Evolutionary conservation across 2,329 filamentous ascomycete species (phyloP).

Genomic region (Rhynchosporium agropyri): DNA sequence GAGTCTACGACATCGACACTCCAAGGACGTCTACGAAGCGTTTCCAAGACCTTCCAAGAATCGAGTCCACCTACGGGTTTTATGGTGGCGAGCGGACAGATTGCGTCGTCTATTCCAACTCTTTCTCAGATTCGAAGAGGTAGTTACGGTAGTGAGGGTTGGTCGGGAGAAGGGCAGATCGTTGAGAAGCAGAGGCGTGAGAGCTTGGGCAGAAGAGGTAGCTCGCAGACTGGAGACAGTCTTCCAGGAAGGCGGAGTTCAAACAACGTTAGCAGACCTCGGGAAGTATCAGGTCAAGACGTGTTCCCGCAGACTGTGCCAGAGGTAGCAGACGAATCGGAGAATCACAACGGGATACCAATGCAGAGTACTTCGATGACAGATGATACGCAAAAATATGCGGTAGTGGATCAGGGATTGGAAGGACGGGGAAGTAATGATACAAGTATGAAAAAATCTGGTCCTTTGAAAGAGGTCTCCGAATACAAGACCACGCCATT

Average conservation of each 20-base stretch:
- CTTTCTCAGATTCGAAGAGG: constrained; percentile 40
- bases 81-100: constrained; percentile 50
- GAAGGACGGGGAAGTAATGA: constrained; percentile 33
- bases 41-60: constrained; percentile 47
- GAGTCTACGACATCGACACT: constrained; percentile 32
- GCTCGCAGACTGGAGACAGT: constrained; percentile 28
- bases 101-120: constrained; percentile 43
- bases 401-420: constrained; percentile 19
- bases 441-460: constrained; percentile 28
- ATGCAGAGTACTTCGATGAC: constrained; percentile 16
- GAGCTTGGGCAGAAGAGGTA: constrained; percentile 30
- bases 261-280: constrained; percentile 20
- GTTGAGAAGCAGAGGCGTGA: constrained; percentile 38
- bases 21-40: constrained; percentile 37
- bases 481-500: constrained; percentile 46
- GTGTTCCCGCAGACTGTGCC: constrained; percentile 32
- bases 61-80: constrained; percentile 53
- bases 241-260: constrained; percentile 25
- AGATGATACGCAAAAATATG: constrained; percentile 18
- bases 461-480: constrained; percentile 24
- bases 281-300: constrained; percentile 21
- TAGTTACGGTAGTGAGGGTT: constrained; percentile 39
- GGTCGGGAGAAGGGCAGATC: constrained; percentile 40
- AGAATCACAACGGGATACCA: constrained; percentile 16
- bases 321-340: constrained; percentile 31